Evolutionary conservation across 352 stramenopile genomes (phyloP).

Genomic region (Globisporangium barbulae): DNA sequence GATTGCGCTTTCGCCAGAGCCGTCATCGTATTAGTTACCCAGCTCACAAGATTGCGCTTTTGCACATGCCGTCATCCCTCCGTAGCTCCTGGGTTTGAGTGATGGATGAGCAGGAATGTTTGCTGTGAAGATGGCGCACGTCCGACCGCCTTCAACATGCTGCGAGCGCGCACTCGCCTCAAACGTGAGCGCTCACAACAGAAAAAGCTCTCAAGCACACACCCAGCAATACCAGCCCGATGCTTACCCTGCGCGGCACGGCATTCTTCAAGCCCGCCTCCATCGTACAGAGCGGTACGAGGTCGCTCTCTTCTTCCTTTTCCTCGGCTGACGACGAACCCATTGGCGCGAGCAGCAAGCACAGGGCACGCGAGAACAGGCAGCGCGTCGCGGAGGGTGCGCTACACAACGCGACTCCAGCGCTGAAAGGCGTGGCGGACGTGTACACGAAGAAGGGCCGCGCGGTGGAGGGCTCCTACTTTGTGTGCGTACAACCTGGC

Average conservation of each 20-base stretch:
- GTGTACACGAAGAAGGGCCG: conserved; percentile 7
- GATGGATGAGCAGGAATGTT: not conserved
- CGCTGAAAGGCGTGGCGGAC: not conserved
- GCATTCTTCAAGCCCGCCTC: not conserved
- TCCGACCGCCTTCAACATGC: not conserved
- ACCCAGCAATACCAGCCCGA: not conserved
- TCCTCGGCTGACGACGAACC: not conserved
- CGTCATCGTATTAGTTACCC: too few relatives aligned
- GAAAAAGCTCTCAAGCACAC: not conserved
- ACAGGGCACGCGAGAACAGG: conserved; percentile 2
- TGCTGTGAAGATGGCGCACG: not conserved
- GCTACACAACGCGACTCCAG: not conserved
- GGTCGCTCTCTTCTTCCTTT: not conserved
- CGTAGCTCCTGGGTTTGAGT: not conserved
- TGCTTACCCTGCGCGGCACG: conserved; percentile 1
- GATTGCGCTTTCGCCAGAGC: too few relatives aligned
- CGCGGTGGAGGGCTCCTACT: not conserved
- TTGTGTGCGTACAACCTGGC: not conserved
- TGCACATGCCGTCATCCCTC: not conserved
- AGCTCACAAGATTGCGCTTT: not conserved
- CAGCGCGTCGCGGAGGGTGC: conserved; percentile 3
- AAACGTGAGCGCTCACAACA: conserved; percentile 1
- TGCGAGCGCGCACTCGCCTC: not conserved
- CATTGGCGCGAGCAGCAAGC: not conserved
- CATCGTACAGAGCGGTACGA: not conserved